Percentiles rank a stretch among this genome's conserved stretches.
Conservation (phyloP, 495 filamentous ascomycete species). For the Neurospora sp. region DNA sequence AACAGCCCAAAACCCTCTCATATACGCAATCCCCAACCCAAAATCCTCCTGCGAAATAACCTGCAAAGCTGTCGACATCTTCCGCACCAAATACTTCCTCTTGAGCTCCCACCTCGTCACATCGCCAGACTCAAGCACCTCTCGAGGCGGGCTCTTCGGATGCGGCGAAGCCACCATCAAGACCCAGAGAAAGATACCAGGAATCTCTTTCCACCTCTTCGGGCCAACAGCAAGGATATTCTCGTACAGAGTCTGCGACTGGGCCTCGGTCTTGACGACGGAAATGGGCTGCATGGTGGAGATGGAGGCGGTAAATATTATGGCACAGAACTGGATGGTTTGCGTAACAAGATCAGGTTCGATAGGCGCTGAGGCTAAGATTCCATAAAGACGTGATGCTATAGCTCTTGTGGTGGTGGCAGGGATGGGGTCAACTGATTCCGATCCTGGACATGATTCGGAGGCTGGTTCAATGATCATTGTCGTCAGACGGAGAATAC, state of each 20-base stretch:
- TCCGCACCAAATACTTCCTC: slow-evolving; percentile 12
- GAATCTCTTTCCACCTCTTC: slow-evolving; percentile 10
- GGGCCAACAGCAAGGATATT: slow-evolving; percentile 1
- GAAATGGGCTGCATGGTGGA: background rate
- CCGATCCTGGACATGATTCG: background rate
- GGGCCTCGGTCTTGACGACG: background rate
- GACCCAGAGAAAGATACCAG: slow-evolving; percentile 18
- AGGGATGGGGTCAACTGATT: background rate
- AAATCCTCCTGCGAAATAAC: slow-evolving; percentile 14
- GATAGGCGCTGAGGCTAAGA: background rate
- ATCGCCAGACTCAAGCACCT: background rate
- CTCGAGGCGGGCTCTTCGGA: background rate
- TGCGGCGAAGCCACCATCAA: slow-evolving; percentile 9
- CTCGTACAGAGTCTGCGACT: background rate
- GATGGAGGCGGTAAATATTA: background rate
- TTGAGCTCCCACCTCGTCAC: background rate
- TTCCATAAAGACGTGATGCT: background rate
- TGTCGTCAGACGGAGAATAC: slow-evolving; percentile 9
- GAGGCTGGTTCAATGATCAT: slow-evolving; percentile 6
- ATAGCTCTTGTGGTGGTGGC: background rate
- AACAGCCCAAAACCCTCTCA: slow-evolving; percentile 17
- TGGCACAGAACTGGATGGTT: slow-evolving; percentile 5
- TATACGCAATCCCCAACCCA: slow-evolving; percentile 8
- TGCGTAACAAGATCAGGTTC: background rate
- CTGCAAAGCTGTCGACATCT: slow-evolving; percentile 17